Base-by-base conservation (phyloP, 106 monocot genomes). In the Dioscorea zingiberensis region DNA sequence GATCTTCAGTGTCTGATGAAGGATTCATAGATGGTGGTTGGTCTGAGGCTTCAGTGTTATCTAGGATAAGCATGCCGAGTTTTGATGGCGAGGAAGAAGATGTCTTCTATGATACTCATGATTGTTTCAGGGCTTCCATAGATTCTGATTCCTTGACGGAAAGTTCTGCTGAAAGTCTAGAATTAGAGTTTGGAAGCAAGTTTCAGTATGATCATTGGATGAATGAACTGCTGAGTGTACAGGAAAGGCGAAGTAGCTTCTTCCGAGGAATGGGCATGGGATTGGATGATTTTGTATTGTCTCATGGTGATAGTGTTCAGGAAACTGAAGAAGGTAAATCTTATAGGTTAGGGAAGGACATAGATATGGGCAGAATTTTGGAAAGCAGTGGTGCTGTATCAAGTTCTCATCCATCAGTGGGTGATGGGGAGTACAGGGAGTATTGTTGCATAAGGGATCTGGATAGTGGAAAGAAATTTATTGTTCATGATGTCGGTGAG, bases 241-340 rank as follows among this genome's bases (percentile, higher is more conserved):
- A 70, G 23, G 90, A 85, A 63, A 77, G 90, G 30, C 64, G 90
- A 7, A 60, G 63, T 5, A 83, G 55, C 18, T 91, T 91, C 48
- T 66, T 81, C 7, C 58, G 14, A 8, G 48, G 58, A 14, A 78
- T 83, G 81, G 83, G 80, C 0, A 78, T 81, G 81, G 83, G 80
- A 0, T 71, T 86, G 19, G 60, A 77, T 64, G 82, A 83, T 29
- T 25, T 74, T 68, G 49, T 57, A 14, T 49, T 45, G 47, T 25
- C 69, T 51, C 32, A 25, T 13, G 13, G 21, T 19, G 38, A 4
- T 19, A 4, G 9, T 51, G 44, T 59, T 21, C 23, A 1, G 10
- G 69, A 72, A 53, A 24, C 55, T 12, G 28, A 32, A 19, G 76
- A 76, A 32, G 3, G 9, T 19, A 55, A 26, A 7, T 27, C 25